These are phyloP conservation scores for Williopsis jadinii DNA, from an alignment of 1,139 yeast genomes.

Conservation along the genomic window DNA sequence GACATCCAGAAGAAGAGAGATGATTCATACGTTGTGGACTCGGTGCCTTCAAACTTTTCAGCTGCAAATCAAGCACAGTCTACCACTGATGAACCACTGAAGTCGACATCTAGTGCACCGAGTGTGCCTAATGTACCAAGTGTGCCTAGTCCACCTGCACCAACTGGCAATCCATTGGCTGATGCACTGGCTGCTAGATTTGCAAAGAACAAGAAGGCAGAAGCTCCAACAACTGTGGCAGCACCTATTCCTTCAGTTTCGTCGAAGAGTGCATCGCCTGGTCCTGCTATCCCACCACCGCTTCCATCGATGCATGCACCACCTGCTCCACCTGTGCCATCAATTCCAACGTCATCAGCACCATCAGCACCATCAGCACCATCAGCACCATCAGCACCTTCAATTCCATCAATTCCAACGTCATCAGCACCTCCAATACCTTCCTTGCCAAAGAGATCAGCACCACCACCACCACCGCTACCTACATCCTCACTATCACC, in stretches of 20 bases:
- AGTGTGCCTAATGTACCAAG: slow-evolving; percentile 18
- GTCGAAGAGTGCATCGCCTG: slow-evolving; percentile 15
- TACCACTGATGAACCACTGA: slow-evolving; percentile 28
- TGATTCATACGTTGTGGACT: slow-evolving; percentile 44
- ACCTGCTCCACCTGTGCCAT: slow-evolving; percentile 17
- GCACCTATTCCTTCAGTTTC: slow-evolving; percentile 24
- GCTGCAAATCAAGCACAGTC: slow-evolving; percentile 32
- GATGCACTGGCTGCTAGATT: slow-evolving; percentile 20
- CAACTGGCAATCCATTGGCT: slow-evolving; percentile 20
- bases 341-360: slow-evolving; percentile 4
- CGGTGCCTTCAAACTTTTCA: slow-evolving; percentile 20
- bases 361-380: slow-evolving; percentile 3
- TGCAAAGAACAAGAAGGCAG: slow-evolving; percentile 15
- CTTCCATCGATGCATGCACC: slow-evolving; percentile 17
- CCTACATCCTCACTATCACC: background rate
- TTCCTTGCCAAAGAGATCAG: slow-evolving; percentile 11
- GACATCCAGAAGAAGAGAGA: slow-evolving; percentile 50
- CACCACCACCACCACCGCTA: slow-evolving; percentile 14
- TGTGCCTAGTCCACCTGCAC: slow-evolving; percentile 10
- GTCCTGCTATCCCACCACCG: slow-evolving; percentile 13
- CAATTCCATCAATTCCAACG: slow-evolving; percentile 3
- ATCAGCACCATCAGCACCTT: slow-evolving; percentile 16
- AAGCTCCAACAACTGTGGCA: slow-evolving; percentile 16
- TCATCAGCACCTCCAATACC: background rate
- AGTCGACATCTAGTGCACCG: slow-evolving; percentile 21